A percentile compares a stretch with the other conserved stretches of the same genome.
Evolutionary conservation across 2,329 filamentous ascomycete genomes (phyloP).

Genomic region (Periconia digitata): DNA sequence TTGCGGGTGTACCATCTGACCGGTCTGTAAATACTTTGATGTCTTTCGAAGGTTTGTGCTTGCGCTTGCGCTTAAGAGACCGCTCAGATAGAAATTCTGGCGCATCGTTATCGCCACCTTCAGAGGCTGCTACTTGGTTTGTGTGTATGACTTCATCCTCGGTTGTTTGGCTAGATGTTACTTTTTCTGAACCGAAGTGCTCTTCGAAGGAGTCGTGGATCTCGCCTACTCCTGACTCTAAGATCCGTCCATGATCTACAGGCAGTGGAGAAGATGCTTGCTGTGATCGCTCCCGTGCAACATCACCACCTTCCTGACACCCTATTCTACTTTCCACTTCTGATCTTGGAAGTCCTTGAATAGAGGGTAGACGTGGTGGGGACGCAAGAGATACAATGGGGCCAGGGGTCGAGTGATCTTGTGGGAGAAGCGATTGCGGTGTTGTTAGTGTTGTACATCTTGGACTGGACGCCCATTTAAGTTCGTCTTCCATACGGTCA

Average conservation of each 20-base stretch:
- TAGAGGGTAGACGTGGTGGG: neutral
- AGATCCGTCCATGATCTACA: neutral
- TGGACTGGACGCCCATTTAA: conserved; percentile 27
- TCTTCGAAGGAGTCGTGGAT: conserved; percentile 1
- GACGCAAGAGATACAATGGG: conserved; percentile 9
- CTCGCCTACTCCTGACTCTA: neutral
- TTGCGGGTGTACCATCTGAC: conserved; percentile 32
- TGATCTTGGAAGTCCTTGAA: neutral
- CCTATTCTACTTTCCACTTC: neutral
- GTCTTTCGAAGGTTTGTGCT: conserved; percentile 12
- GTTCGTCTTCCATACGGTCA: conserved; percentile 13
- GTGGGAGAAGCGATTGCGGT: conserved; percentile 13
- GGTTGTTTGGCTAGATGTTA: conserved; percentile 50
- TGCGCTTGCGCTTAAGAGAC: conserved; percentile 47
- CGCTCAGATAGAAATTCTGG: conserved; percentile 47
- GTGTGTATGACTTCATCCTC: conserved; percentile 35
- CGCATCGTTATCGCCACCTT: conserved; percentile 39
- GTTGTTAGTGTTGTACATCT: conserved; percentile 14
- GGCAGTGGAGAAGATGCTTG: neutral
- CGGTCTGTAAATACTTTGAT: conserved; percentile 22
- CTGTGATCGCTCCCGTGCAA: neutral
- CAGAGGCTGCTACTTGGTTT: too few species aligned
- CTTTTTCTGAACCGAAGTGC: conserved; percentile 10
- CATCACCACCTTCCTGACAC: neutral
- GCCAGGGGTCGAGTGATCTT: conserved; percentile 21